Base-by-base conservation (phyloP, 257 asterid genomes). In the Fraxinus quadrangulata region DNA sequence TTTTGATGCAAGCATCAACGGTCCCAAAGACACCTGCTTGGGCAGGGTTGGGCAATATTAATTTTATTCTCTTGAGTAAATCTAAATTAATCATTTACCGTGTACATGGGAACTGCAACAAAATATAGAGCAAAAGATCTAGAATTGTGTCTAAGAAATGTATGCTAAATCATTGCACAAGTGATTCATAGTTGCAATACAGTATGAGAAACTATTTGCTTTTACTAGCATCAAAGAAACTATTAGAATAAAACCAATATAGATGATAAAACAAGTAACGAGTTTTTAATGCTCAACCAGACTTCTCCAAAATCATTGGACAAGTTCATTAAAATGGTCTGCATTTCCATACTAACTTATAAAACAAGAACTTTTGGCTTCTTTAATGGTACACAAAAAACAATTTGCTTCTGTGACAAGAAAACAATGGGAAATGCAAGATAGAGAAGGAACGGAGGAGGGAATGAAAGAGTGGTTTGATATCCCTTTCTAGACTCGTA, bases 1-100 rank as follows among this genome's bases (percentile, higher is more conserved):
- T 79, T 87, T 93, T 72, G 97, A 93, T 16, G 98, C 93, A 68
- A 92, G 80, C 88, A 89, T 89, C 83, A 95, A 87, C 19, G 98
- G 98, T 68, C 99, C 99, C 90, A 93, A 84, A 23, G 96, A 89
- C 30, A 93, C 98, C 99, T 95, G 90, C 78, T 83, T 71, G 80
- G 67, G 65, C 72, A 75, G 12, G 45, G 73, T 77, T 63, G 70
- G 81, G 69, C 17, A 39, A 51, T 31, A 75, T 34, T 45, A 63
- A 63, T 80, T 73, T 67, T 59, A 72, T 11, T 72, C 47, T 39
- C 71, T 39, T 36, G 63, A 34, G 82, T 11, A 54, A 67, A 65
- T 63, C 72, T 54, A 67, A 51, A 68, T 76, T 73, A 45, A 47
- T 61, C 10, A 66, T 23, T 59, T 72, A 71, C 17, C 47, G n/a